Evolutionary conservation across 305 asterid genomes (phyloP).

Genomic region (Fraxinus velutina): DNA sequence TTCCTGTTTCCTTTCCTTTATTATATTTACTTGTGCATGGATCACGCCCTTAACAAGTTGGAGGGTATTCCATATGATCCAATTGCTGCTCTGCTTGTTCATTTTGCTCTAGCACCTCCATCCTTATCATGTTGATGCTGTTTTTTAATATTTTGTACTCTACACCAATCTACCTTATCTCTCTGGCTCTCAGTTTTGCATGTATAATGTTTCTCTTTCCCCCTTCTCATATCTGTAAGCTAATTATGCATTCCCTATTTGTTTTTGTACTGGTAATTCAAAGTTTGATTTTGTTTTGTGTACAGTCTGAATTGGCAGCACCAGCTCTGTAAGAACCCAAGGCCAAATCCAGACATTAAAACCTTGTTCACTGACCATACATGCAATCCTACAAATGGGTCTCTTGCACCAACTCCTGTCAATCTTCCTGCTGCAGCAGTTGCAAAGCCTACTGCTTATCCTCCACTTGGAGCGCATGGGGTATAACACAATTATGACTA

Average conservation of each 20-base stretch:
- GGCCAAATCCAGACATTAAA: conserved; percentile 89
- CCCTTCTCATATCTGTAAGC: background rate
- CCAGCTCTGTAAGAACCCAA: conserved; percentile 89
- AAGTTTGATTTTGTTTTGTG: conserved; percentile 20
- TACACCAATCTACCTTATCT: background rate
- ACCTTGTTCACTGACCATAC: conserved; percentile 81
- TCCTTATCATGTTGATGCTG: background rate
- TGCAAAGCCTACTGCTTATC: conserved; percentile 63
- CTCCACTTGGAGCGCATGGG: conserved; percentile 89
- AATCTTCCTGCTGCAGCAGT: conserved; percentile 72
- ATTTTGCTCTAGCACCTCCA: background rate
- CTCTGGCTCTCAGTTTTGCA: background rate
- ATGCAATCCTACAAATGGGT: conserved; percentile 78
- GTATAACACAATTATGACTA: conserved; percentile 29
- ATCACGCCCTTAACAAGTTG: background rate
- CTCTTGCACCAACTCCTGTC: conserved; percentile 74
- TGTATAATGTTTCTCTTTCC: background rate
- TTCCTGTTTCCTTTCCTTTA: background rate
- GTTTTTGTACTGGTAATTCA: conserved; percentile 1
- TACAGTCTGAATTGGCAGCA: conserved; percentile 97
- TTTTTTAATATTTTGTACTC: background rate
- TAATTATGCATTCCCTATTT: conserved; percentile 1
- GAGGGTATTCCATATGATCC: background rate
- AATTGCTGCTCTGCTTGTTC: background rate
- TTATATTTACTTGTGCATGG: background rate